Percentiles rank a stretch among this genome's conserved stretches.
phyloP scores from a whole-genome alignment of 2,329 filamentous ascomycete genomes.

The Neophaeococcomyces mojaviensis region DNA sequence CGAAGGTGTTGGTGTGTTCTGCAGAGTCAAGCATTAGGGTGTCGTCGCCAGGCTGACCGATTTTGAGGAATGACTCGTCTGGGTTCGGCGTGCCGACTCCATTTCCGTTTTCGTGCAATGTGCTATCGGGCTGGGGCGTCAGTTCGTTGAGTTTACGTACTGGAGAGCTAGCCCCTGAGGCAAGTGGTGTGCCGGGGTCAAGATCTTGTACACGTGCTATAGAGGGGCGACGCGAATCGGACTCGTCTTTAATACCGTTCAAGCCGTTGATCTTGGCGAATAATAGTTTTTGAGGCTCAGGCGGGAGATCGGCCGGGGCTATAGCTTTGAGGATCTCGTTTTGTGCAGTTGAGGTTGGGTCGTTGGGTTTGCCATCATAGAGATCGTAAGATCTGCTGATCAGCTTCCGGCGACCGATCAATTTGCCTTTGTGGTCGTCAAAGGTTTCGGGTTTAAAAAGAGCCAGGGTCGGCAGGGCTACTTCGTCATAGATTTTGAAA shows the following conservation, averaged over 20 bases:
- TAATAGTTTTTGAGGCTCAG: constrained; percentile 8
- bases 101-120: constrained; percentile 31
- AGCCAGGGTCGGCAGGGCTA: constrained; percentile 90
- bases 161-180: constrained; percentile 81
- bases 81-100: constrained; percentile 7
- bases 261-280: constrained; percentile 11
- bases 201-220: constrained; percentile 58
- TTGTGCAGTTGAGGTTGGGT: constrained; percentile 80
- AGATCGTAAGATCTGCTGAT: constrained; percentile 85
- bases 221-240: constrained; percentile 58
- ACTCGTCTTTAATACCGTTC: constrained; percentile 40
- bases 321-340: constrained; percentile 53
- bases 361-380: constrained; percentile 87
- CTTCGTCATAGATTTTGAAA: constrained; percentile 96
- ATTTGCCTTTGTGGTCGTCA: constrained; percentile 65
- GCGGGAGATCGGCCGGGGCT: constrained; percentile 31
- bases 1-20: constrained; percentile 20
- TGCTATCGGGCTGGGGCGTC: constrained; percentile 52
- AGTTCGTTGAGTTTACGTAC: constrained; percentile 62
- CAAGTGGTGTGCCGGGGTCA: constrained; percentile 66
- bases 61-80: constrained; percentile 9
- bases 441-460: constrained; percentile 85
- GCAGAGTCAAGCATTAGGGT: constrained; percentile 12
- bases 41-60: constrained; percentile 6
- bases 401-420: constrained; percentile 69